These are phyloP conservation scores for Escallonia herrerae DNA, from an alignment of 129 eudicot genomes.

Conservation along the genomic window DNA sequence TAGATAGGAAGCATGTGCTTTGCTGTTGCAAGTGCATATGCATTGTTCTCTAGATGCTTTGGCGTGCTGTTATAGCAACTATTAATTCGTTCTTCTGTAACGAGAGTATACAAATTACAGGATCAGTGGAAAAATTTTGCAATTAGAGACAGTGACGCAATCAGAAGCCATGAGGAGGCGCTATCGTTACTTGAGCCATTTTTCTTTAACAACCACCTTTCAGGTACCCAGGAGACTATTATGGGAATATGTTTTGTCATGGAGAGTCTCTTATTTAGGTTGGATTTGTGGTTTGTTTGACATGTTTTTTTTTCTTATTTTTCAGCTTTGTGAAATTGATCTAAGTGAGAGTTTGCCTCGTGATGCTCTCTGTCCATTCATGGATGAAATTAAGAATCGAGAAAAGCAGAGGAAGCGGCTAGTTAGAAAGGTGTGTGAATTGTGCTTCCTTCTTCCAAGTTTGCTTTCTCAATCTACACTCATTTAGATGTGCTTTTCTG, in stretches of 20 bases:
- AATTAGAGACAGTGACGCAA: constrained; percentile 80
- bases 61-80: not conserved
- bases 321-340: constrained; percentile 93
- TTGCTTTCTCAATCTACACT: not conserved
- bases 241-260: not conserved
- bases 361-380: constrained; percentile 71
- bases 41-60: too few relatives aligned
- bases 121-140: constrained; percentile 78
- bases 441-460: not conserved
- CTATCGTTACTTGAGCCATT: constrained; percentile 87
- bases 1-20: not conserved
- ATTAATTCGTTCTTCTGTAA: constrained; percentile 2
- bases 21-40: not conserved
- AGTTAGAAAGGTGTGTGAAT: constrained; percentile 64
- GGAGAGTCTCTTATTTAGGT: not conserved
- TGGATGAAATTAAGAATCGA: constrained; percentile 79
- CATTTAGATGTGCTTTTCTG: too few relatives aligned
- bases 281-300: constrained; percentile 13
- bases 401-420: constrained; percentile 78
- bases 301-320: constrained; percentile 1
- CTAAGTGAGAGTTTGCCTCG: constrained; percentile 57
- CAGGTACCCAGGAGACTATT: constrained; percentile 39
- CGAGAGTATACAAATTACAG: constrained; percentile 32
- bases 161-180: constrained; percentile 94
- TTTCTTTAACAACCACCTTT: constrained; percentile 85